Percentiles rank a stretch among this genome's conserved stretches.
These are phyloP conservation scores for Coniella lustricola DNA, from an alignment of 2,329 filamentous ascomycete genomes.

Conservation along the genomic window DNA sequence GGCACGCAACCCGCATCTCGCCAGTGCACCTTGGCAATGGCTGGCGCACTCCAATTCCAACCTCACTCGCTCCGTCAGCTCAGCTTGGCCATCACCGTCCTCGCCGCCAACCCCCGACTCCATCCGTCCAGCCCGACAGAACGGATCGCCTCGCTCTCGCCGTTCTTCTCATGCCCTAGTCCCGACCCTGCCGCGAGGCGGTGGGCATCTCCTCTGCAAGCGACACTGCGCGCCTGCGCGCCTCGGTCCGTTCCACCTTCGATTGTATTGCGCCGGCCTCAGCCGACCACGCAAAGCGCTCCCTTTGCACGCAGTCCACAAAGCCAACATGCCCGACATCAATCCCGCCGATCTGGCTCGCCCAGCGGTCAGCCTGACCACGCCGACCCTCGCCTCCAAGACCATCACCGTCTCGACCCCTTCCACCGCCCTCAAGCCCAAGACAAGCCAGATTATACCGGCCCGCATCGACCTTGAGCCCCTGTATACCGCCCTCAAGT, in stretches of 20 bases:
- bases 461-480: slow-evolving; percentile 62
- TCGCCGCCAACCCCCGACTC: slow-evolving; percentile 33
- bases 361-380: slow-evolving; percentile 49
- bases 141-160: slow-evolving; percentile 35
- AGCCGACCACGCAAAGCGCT: slow-evolving; percentile 7
- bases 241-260: slow-evolving; percentile 10
- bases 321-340: slow-evolving; percentile 55
- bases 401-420: slow-evolving; percentile 47
- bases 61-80: slow-evolving; percentile 21
- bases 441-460: slow-evolving; percentile 56
- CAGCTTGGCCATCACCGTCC: slow-evolving; percentile 32
- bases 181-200: slow-evolving; percentile 34
- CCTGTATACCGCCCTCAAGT: slow-evolving; percentile 55
- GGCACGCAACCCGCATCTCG: background rate
- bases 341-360: slow-evolving; percentile 63
- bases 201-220: slow-evolving; percentile 39
- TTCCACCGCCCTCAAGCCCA: slow-evolving; percentile 41
- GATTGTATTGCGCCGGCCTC: slow-evolving; percentile 16
- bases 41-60: slow-evolving; percentile 21
- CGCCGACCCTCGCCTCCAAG: slow-evolving; percentile 52
- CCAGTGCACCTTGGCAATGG: background rate
- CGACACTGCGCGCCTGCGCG: slow-evolving; percentile 28
- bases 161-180: slow-evolving; percentile 37
- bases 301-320: slow-evolving; percentile 17
- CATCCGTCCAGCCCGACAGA: slow-evolving; percentile 36